A percentile compares a stretch with the other conserved stretches of the same genome.
These are phyloP conservation scores for Dendrobium huoshanense DNA, from an alignment of 106 monocot species.

Conservation along the genomic window DNA sequence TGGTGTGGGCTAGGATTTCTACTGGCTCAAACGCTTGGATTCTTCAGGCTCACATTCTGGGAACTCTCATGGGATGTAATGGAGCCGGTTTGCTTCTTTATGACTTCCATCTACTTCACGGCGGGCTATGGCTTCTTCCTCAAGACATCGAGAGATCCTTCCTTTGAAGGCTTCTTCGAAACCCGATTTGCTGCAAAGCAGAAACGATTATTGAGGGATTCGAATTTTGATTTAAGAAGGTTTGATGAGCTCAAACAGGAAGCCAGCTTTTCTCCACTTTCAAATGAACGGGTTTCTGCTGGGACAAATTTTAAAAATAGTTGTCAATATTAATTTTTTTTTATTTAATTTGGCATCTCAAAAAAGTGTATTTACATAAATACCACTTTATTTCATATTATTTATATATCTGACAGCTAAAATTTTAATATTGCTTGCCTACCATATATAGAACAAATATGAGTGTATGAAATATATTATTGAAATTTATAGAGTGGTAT, in stretches of 20 bases:
- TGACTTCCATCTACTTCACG: constrained; percentile 5
- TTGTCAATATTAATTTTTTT: too few species aligned
- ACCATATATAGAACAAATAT: too few species aligned
- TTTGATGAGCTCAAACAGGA: neutral
- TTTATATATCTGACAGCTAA: too few species aligned
- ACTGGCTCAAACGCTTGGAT: neutral
- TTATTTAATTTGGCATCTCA: too few species aligned
- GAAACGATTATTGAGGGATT: neutral
- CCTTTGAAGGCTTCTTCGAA: constrained; percentile 7
- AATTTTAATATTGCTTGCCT: too few species aligned
- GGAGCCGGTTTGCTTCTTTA: constrained; percentile 9
- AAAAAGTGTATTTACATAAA: too few species aligned
- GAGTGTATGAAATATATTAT: too few species aligned
- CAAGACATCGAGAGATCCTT: constrained; percentile 5
- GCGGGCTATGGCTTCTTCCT: constrained; percentile 10
- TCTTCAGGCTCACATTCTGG: constrained; percentile 11
- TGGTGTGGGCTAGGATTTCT: constrained; percentile 9
- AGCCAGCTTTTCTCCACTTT: neutral
- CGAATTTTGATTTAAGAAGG: neutral
- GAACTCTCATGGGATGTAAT: constrained; percentile 12
- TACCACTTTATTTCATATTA: too few species aligned
- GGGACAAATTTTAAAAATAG: too few species aligned
- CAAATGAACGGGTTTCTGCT: neutral
- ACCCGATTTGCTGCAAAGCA: neutral
- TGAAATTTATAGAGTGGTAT: too few species aligned